Evolutionary conservation across 495 filamentous ascomycete species (phyloP).

Genomic region (Clavariopsis aquatica): DNA sequence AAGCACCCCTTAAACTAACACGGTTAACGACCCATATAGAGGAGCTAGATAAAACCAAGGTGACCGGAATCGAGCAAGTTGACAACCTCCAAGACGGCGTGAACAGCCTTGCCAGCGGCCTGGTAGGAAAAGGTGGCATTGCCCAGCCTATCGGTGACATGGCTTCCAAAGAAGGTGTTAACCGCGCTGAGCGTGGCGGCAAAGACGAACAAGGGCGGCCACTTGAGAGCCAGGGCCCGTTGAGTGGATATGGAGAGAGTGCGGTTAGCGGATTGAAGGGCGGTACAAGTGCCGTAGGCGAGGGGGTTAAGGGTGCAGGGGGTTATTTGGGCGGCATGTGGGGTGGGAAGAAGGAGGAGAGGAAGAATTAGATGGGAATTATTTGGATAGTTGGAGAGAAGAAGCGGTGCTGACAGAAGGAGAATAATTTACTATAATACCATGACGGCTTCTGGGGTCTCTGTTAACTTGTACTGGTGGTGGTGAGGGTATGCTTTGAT

Average conservation of each 20-base stretch:
- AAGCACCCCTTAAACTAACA: background rate
- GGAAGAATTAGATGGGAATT: constrained; percentile 21
- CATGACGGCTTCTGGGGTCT: background rate
- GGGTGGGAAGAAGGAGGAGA: constrained; percentile 32
- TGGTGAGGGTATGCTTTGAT: too few relatives aligned
- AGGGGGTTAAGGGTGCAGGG: constrained; percentile 43
- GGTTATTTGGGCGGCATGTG: constrained; percentile 42
- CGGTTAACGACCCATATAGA: constrained; percentile 48
- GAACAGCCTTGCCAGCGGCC: constrained; percentile 58
- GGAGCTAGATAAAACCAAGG: constrained; percentile 62
- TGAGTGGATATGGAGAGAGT: constrained; percentile 32
- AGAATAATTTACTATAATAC: background rate
- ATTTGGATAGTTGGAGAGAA: too few relatives aligned
- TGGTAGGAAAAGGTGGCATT: constrained; percentile 65
- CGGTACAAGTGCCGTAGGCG: constrained; percentile 31
- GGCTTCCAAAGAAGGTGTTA: constrained; percentile 63
- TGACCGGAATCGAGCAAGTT: constrained; percentile 63
- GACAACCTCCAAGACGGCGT: constrained; percentile 65
- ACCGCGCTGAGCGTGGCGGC: constrained; percentile 61
- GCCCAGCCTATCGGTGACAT: constrained; percentile 61
- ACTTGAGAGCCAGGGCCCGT: constrained; percentile 24
- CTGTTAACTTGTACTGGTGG: background rate
- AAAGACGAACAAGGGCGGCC: constrained; percentile 57
- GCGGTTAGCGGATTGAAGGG: constrained; percentile 30
- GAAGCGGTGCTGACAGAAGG: too few relatives aligned